Conservation (phyloP, 2,329 filamentous ascomycete genomes). For the Elsinoe batatas region DNA sequence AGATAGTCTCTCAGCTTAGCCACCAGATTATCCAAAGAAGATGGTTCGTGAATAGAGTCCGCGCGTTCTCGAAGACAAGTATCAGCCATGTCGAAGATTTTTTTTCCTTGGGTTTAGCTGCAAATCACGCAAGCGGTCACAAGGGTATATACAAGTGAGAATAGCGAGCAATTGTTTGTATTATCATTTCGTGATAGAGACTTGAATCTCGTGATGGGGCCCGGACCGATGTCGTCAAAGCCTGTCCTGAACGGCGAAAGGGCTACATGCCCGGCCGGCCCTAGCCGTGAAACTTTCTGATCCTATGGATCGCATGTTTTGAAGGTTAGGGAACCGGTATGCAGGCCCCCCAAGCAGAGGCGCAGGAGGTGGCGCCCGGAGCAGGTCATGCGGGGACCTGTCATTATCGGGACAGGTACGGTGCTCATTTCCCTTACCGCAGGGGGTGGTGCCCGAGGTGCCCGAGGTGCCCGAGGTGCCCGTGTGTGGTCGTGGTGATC, state of each 20-base stretch:
- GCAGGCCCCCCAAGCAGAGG: neutral
- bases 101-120: neutral
- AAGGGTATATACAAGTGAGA: neutral
- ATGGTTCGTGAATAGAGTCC: conserved; percentile 6
- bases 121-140: neutral
- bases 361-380: neutral
- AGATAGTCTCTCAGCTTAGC: conserved; percentile 62
- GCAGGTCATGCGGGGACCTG: neutral
- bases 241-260: neutral
- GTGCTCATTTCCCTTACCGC: neutral
- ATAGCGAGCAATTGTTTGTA: neutral
- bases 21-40: conserved; percentile 44
- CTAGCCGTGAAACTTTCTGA: conserved; percentile 5
- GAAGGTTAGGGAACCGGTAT: neutral
- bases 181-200: conserved; percentile 3
- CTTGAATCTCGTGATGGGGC: conserved; percentile 8
- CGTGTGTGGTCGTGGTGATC: neutral
- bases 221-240: conserved; percentile 10
- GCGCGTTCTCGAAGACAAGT: neutral
- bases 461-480: neutral
- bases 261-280: neutral
- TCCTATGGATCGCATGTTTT: neutral
- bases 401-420: neutral
- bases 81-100: neutral
- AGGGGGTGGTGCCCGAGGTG: neutral